A percentile compares a stretch with the other conserved stretches of the same genome.
Conservation (phyloP, 2,329 filamentous ascomycete species). For the Xylariaceae sp. region DNA sequence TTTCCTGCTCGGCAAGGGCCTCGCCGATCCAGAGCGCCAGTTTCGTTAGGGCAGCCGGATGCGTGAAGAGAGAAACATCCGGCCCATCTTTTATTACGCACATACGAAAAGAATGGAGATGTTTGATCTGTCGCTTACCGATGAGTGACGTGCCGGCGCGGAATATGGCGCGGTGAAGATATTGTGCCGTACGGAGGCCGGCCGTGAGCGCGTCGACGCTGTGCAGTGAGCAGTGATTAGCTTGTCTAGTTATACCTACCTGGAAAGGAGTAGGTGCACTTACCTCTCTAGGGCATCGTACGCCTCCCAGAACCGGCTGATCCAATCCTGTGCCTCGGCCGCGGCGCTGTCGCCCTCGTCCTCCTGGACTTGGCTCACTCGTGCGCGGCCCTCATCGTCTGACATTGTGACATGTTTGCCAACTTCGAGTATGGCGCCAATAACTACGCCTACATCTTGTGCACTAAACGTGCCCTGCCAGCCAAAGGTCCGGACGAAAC, state of each 20-base stretch:
- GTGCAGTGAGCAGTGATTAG: slow-evolving; percentile 32
- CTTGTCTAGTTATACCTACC: background rate
- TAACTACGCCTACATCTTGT: slow-evolving; percentile 86
- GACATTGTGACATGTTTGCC: slow-evolving; percentile 52
- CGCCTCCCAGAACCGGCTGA: slow-evolving; percentile 64
- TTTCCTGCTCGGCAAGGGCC: slow-evolving; percentile 83
- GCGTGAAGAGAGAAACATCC: slow-evolving; percentile 84
- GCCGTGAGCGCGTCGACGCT: slow-evolving; percentile 72
- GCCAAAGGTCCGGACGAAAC: slow-evolving; percentile 94
- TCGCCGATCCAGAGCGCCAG: slow-evolving; percentile 92
- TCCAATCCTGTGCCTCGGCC: slow-evolving; percentile 57
- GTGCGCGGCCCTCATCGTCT: slow-evolving; percentile 33
- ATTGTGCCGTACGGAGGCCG: slow-evolving; percentile 77
- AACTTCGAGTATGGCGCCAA: slow-evolving; percentile 89
- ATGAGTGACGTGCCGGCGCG: slow-evolving; percentile 87
- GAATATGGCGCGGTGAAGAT: slow-evolving; percentile 86
- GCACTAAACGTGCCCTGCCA: slow-evolving; percentile 94
- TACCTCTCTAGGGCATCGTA: slow-evolving; percentile 68
- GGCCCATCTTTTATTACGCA: slow-evolving; percentile 93
- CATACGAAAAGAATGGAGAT: slow-evolving; percentile 88
- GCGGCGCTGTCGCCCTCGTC: slow-evolving; percentile 42
- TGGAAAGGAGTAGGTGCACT: slow-evolving; percentile 27
- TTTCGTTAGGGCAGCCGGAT: slow-evolving; percentile 88
- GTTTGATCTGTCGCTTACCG: slow-evolving; percentile 88
- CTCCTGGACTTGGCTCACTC: slow-evolving; percentile 33